Evolutionary conservation across 192 early-diverging fungal species (phyloP).

Genomic region (Pecoramyces ruminantium): DNA sequence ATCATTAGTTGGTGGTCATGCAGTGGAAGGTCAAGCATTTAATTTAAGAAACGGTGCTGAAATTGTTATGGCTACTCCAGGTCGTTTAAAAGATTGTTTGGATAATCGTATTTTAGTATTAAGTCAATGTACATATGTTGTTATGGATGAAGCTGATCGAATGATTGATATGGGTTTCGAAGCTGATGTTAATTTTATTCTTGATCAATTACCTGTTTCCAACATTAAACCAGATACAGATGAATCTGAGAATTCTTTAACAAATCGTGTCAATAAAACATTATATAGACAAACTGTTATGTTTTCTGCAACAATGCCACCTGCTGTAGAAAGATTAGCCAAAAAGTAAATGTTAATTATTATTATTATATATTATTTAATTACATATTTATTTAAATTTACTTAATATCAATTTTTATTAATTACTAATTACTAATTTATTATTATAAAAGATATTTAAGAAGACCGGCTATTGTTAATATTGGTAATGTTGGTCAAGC

Average conservation of each 20-base stretch:
- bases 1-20: constrained; percentile 64
- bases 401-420: no score
- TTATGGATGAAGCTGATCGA: constrained; percentile 98
- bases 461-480: constrained; percentile 79
- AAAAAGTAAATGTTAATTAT: constrained; percentile 29
- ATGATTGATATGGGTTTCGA: constrained; percentile 85
- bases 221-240: constrained; percentile 74
- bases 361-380: no score
- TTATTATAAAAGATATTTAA: constrained; percentile 40
- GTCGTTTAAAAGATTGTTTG: constrained; percentile 81
- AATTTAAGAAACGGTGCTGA: constrained; percentile 81
- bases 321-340: constrained; percentile 83
- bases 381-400: no score
- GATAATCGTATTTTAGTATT: constrained; percentile 78
- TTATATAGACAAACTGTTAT: constrained; percentile 89
- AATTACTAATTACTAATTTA: background rate
- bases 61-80: constrained; percentile 95
- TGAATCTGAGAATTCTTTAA: constrained; percentile 37
- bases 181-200: constrained; percentile 83
- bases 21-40: constrained; percentile 74
- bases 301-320: constrained; percentile 98
- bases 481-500: constrained; percentile 95
- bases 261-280: constrained; percentile 1
- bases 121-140: constrained; percentile 88
- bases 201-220: constrained; percentile 80